Evolutionary conservation across 768 basidiomycete genomes (phyloP), one percentile per base, ranked within the genome.

Genomic region (Amanita inopinata): DNA sequence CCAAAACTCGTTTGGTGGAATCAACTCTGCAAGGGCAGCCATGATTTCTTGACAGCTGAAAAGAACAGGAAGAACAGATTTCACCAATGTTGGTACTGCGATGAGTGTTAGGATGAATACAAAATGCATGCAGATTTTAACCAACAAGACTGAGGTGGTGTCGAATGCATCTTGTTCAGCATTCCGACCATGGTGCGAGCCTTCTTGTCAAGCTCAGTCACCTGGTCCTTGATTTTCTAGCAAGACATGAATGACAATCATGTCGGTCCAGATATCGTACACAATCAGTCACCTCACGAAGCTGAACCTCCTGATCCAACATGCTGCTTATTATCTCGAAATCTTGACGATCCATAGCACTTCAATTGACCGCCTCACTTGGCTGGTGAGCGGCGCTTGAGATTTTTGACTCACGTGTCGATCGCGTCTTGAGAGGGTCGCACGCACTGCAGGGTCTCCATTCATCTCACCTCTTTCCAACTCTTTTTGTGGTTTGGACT

Each of bases 191-290:
- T 78, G 2, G 68, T 69, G 12, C 87, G 73, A 5, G 76, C 69
- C 55, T 79, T 82, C 61, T 81, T 87, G 59, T 89, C 86, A 2
- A 89, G 65, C 53, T 80, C 75, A 18, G 68, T 70, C 28, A 83
- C 79, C 58, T 83, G 76, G 20, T 84, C 83, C 52, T 75, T 83
- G 61, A 90, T 82, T 79, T 77, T 84, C 87, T 90, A 58, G 23
- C 34, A 44, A 37, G 43, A 12, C 47, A 45, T 32, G 35, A 43
- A 31, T 31, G n/a, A 30, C 39, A 38, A 31, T 32, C 30, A 27
- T 24, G 28, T n/a, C 10, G 25, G 28, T 18, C 22, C 10, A 6
- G 2, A 31, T 9, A 23, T 17, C 37, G 15, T 4, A 19, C 10
- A 38, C 33, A 23, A 33, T 33, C 17, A 33, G 9, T 38, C 22